These are phyloP conservation scores for Scenedesmus sp. DNA, from an alignment of 163 green algal genomes.

Conservation along the genomic window DNA sequence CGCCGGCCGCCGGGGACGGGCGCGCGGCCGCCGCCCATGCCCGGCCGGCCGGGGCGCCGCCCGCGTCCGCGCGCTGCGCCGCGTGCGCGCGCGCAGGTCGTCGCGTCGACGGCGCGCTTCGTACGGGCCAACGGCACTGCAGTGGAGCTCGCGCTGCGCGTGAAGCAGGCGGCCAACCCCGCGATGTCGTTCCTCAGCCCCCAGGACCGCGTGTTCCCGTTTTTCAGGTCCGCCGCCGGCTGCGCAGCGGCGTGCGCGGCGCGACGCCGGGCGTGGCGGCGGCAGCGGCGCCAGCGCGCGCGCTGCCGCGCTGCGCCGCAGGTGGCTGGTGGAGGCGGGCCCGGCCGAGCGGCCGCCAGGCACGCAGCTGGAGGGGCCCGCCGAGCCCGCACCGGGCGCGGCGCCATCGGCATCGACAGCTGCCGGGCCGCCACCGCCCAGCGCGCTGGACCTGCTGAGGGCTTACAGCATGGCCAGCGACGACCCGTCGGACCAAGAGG, in stretches of 20 bases:
- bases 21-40: not conserved
- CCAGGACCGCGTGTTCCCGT: slow-evolving; percentile 43
- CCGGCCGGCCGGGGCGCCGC: not conserved
- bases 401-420: not conserved
- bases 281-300: not conserved
- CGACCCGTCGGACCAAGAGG: slow-evolving; percentile 2
- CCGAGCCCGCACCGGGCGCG: not conserved
- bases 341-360: slow-evolving; percentile 34
- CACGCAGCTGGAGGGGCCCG: too few relatives aligned
- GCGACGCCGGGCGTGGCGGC: too few relatives aligned
- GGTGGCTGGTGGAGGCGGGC: slow-evolving; percentile 57
- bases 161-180: slow-evolving; percentile 66
- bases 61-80: not conserved
- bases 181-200: slow-evolving; percentile 71
- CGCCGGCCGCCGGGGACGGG: not conserved
- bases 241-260: too few relatives aligned
- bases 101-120: slow-evolving; percentile 79
- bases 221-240: too few relatives aligned
- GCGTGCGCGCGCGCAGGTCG: slow-evolving; percentile 61
- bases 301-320: slow-evolving; percentile 5
- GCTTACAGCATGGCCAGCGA: slow-evolving; percentile 42
- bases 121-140: slow-evolving; percentile 61
- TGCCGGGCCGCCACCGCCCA: not conserved
- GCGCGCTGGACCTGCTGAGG: slow-evolving; percentile 32
- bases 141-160: slow-evolving; percentile 70